Conservation (phyloP, 345 rosid species). For the Salix koriyanagi region DNA sequence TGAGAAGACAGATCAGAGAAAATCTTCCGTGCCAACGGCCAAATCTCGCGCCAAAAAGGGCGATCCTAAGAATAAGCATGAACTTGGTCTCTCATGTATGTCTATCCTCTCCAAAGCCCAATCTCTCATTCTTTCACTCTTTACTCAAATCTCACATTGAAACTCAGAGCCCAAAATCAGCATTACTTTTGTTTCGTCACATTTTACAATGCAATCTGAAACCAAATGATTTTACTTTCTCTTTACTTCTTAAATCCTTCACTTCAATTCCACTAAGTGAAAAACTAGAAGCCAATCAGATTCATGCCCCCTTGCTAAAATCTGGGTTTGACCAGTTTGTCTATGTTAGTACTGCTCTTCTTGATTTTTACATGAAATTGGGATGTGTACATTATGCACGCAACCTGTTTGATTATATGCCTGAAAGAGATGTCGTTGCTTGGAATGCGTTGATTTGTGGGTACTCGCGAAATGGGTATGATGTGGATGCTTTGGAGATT, state of each 20-base stretch:
- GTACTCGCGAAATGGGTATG: constrained; percentile 55
- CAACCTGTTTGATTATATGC: constrained; percentile 57
- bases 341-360: constrained; percentile 57
- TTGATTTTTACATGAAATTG: constrained; percentile 36
- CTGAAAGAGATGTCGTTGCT: constrained; percentile 56
- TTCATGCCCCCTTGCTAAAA: constrained; percentile 55
- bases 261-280: constrained; percentile 12
- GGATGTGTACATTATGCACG: constrained; percentile 41
- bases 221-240: constrained; percentile 57
- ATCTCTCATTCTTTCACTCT: constrained; percentile 45
- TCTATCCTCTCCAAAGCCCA: constrained; percentile 11
- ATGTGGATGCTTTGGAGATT: constrained; percentile 36
- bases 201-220: constrained; percentile 40
- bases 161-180: constrained; percentile 32
- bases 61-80: constrained; percentile 2
- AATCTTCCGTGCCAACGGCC: background rate
- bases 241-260: constrained; percentile 44
- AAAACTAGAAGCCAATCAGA: constrained; percentile 31
- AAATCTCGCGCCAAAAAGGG: constrained; percentile 7
- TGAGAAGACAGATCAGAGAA: background rate
- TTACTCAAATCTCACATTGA: constrained; percentile 39
- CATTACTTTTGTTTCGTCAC: constrained; percentile 44
- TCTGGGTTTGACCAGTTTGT: constrained; percentile 47
- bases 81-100: background rate
- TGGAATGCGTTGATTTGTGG: constrained; percentile 86